phyloP scores from a whole-genome alignment of 495 filamentous ascomycete species.

The Gamarada debralockiae region DNA sequence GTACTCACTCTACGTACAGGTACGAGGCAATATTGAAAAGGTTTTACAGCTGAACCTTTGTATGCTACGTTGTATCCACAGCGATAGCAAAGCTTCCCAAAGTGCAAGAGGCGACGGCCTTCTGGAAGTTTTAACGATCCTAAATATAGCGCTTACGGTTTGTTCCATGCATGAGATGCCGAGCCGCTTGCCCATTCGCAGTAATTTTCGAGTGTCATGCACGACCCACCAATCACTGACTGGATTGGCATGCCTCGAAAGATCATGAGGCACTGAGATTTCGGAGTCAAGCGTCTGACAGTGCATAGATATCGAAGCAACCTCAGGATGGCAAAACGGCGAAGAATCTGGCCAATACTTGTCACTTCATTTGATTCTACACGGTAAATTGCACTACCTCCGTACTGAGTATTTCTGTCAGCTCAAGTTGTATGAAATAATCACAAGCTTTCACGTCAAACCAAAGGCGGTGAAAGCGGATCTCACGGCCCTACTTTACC shows the following conservation, averaged over 20 bases:
- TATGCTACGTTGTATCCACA: constrained; percentile 13
- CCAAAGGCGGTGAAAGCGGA: not conserved
- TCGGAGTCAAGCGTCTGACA: too few species aligned
- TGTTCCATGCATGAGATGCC: not conserved
- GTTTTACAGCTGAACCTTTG: not conserved
- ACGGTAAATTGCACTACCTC: too few species aligned
- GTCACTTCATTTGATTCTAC: too few species aligned
- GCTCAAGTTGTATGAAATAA: too few species aligned
- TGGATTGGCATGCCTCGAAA: too few species aligned
- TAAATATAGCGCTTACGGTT: not conserved
- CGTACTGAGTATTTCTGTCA: too few species aligned
- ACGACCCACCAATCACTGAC: too few species aligned
- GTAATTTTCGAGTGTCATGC: not conserved
- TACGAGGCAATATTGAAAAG: not conserved
- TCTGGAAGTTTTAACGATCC: constrained; percentile 1
- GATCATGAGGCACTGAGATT: too few species aligned
- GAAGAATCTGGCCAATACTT: too few species aligned
- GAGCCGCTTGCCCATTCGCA: not conserved
- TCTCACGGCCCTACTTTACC: not conserved
- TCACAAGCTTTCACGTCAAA: not conserved
- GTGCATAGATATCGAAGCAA: too few species aligned
- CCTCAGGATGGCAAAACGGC: too few species aligned
- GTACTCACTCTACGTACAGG: too few species aligned
- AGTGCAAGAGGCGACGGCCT: not conserved
- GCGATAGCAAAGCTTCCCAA: not conserved